phyloP scores from a whole-genome alignment of 2,329 filamentous ascomycete species.

The Endoconidiophora polonica region DNA sequence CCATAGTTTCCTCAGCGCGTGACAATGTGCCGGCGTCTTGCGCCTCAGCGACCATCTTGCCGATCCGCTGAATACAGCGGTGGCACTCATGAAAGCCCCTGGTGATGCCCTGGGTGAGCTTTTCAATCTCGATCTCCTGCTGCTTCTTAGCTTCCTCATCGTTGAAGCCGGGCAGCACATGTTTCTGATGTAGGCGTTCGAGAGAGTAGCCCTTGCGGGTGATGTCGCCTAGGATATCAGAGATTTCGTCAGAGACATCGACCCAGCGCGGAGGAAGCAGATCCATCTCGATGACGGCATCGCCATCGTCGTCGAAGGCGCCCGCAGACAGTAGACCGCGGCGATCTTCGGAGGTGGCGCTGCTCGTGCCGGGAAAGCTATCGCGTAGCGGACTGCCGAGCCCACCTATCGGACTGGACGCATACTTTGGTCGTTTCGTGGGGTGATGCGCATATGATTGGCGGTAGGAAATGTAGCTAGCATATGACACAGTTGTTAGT shows the following conservation, averaged over 20 bases:
- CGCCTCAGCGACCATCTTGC: conserved; percentile 70
- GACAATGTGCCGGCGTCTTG: conserved; percentile 56
- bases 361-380: conserved; percentile 33
- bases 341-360: conserved; percentile 31
- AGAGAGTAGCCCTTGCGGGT: conserved; percentile 68
- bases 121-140: conserved; percentile 83
- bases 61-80: conserved; percentile 70
- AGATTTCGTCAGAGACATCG: conserved; percentile 85
- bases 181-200: conserved; percentile 90
- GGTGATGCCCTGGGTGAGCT: conserved; percentile 78
- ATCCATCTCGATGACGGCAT: conserved; percentile 97
- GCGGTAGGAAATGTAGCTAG: conserved; percentile 93
- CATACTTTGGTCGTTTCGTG: conserved; percentile 62
- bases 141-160: conserved; percentile 77
- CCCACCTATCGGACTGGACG: conserved; percentile 24
- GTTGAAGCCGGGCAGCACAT: conserved; percentile 90
- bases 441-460: conserved; percentile 97
- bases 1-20: conserved; percentile 84
- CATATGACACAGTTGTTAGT: conserved; percentile 7
- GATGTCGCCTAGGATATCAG: conserved; percentile 64
- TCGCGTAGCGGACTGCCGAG: conserved; percentile 44
- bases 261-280: conserved; percentile 88
- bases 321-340: conserved; percentile 71
- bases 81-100: conserved; percentile 81
- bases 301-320: conserved; percentile 71